Evolutionary conservation across 2,329 filamentous ascomycete species (phyloP), one percentile per base, ranked within the genome.

Genomic region (Trichoderma endophyticum): DNA sequence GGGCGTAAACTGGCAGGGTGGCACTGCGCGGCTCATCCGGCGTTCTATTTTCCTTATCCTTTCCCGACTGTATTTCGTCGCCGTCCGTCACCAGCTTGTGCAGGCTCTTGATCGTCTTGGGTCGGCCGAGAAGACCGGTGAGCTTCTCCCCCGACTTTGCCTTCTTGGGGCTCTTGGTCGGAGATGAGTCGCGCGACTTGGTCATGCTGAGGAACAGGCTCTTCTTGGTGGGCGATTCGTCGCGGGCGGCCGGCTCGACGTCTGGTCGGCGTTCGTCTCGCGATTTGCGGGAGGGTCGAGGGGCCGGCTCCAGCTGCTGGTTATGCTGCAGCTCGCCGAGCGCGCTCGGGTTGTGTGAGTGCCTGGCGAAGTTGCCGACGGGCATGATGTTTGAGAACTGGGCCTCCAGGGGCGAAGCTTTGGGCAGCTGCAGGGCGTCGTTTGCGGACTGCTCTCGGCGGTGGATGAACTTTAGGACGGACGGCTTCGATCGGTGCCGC

Each of bases 21-120:
- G 73, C 71, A 70, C 74, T 74, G 43, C 68, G 72, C 6, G 73
- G 74, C 30, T 78, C 78, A 26, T 78, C 76, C 1, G 93, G 93
- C 36, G 88, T 91, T 69, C 86, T 87, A 79, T 97, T 97, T 81
- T 97, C 94, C 82, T 97, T 97, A 80, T 95, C 91, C 77, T 88
- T 91, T 32, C 81, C 81, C 54, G 82, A 80, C 51, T 83, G 84
- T 28, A 84, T 81, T 68, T 86, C 84, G 7, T 89, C 87, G 14
- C 43, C 57, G 24, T 89, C 87, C 39, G 82, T 82, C 69, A 86
- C 83, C 61, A 84, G 77, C 72, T 85, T 86, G 73, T 89, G 87
- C 28, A 92, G 82, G 75, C 89, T 91, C 77, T 91, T 93, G 68
- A 90, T 86, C 11, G 93, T 94, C 79, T 92, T 94, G 72, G 90